Evolutionary conservation across 1,284 basidiomycete genomes (phyloP), one percentile per base, ranked within the genome.

Genomic region (Testicularia cyperi): DNA sequence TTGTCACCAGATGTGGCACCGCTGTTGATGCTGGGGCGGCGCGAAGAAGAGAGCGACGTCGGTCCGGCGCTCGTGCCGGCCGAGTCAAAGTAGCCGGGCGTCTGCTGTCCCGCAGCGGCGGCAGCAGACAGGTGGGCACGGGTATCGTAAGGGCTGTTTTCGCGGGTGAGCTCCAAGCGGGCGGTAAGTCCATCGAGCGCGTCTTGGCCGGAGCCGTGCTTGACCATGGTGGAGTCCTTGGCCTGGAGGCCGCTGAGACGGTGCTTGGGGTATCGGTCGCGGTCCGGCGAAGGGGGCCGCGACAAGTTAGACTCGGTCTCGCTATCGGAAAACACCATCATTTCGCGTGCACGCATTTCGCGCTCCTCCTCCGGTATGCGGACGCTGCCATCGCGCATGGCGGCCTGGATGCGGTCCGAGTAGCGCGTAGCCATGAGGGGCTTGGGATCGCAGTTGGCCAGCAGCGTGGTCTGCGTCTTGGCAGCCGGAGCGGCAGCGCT

Each of bases 281-380:
- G 52, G 32, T 69, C 67, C 15, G 68, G 68, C 10, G 67, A 67
- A 10, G 68, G 68, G 10, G 68, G 68, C 24, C 68, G 52, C 12
- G 68, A 71, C 34, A 71, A 51, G 38, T 68, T 68, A 38, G 67
- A 69, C 27, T 71, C 68, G 19, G 68, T 71, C 31, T 71, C 68
- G 38, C 53, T 62, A 35, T 71, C 68, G 29, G 58, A 62, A 13
- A 67, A 44, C 33, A 63, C 45, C 30, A 65, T 41, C 24, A 68
- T 34, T 19, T 70, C 68, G 42, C 60, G 49, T 1, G 68, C 68
- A n/a, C 55, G 54, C 12, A 61, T 44, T 36, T 70, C 68, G 13
- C 68, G 62, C 36, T 70, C 65, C 32, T 65, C 53, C 41, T 49
- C 36, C 24, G 60, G 57, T 31, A 47, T 40, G 44, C 54, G 55